phyloP scores from a whole-genome alignment of 2,329 filamentous ascomycete species.

The Fonsecaea monophora region DNA sequence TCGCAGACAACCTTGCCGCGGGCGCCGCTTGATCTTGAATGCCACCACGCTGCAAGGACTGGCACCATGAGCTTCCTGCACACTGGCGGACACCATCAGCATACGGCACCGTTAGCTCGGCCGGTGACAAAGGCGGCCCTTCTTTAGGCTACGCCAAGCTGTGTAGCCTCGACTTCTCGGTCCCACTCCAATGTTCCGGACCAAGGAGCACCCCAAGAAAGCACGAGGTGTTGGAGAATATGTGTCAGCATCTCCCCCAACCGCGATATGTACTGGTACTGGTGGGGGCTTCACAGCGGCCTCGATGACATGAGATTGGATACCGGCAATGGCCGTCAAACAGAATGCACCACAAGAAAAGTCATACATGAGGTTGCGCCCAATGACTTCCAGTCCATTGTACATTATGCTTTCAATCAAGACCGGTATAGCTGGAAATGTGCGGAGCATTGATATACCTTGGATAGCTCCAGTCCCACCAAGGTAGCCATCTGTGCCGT shows the following conservation, averaged over 20 bases:
- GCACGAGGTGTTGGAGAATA: too few relatives aligned
- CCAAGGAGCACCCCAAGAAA: too few relatives aligned
- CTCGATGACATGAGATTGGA: constrained; percentile 11
- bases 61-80: constrained; percentile 10
- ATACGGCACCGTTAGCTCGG: constrained; percentile 5
- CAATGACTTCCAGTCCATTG: not conserved
- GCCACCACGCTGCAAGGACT: constrained; percentile 5
- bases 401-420: constrained; percentile 5
- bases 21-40: not conserved
- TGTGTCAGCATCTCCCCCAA: too few relatives aligned
- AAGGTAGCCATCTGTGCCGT: constrained; percentile 20
- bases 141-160: too few relatives aligned
- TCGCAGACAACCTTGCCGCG: constrained; percentile 7
- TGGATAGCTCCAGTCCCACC: constrained; percentile 10
- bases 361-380: constrained; percentile 5
- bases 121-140: not conserved
- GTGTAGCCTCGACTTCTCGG: too few relatives aligned
- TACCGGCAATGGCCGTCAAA: constrained; percentile 5
- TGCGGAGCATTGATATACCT: not conserved
- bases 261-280: too few relatives aligned
- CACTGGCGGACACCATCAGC: constrained; percentile 10
- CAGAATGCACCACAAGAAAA: constrained; percentile 14
- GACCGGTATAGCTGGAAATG: constrained; percentile 7
- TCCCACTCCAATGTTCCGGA: too few relatives aligned
- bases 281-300: too few relatives aligned